phyloP scores from a whole-genome alignment of 768 basidiomycete species.

The Phlebiopsis flavidoalba region DNA sequence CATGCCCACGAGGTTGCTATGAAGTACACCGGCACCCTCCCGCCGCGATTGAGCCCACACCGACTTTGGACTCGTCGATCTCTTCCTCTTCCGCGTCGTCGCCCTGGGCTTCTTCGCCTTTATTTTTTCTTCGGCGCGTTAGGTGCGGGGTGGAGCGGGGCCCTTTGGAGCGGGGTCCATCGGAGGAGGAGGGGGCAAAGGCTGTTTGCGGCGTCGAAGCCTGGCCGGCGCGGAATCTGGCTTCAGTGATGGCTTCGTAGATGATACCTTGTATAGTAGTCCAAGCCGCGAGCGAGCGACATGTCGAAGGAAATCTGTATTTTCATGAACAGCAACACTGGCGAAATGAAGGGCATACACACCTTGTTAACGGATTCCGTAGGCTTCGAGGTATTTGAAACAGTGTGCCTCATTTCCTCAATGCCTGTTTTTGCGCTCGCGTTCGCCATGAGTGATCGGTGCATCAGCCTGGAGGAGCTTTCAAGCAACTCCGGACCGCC shows the following conservation, averaged over 20 bases:
- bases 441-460: constrained; percentile 62
- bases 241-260: constrained; percentile 92
- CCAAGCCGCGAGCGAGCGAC: constrained; percentile 93
- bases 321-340: not conserved
- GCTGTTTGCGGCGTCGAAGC: constrained; percentile 56
- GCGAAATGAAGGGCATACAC: constrained; percentile 6
- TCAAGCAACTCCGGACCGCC: constrained; percentile 77
- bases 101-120: constrained; percentile 41
- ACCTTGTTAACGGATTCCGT: constrained; percentile 77
- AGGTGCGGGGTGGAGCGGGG: constrained; percentile 19
- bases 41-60: constrained; percentile 98
- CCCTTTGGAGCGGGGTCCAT: constrained; percentile 22
- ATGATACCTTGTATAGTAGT: constrained; percentile 99
- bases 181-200: constrained; percentile 33
- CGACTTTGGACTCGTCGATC: constrained; percentile 87
- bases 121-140: constrained; percentile 33
- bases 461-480: constrained; percentile 61
- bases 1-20: constrained; percentile 91
- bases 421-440: constrained; percentile 75
- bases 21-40: constrained; percentile 96
- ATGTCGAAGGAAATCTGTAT: constrained; percentile 89
- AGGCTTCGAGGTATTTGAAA: constrained; percentile 81
- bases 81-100: constrained; percentile 67
- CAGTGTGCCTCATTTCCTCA: constrained; percentile 77
- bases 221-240: constrained; percentile 91